phyloP scores from a whole-genome alignment of 192 early-diverging fungal genomes.

The Mortierella alpina region DNA sequence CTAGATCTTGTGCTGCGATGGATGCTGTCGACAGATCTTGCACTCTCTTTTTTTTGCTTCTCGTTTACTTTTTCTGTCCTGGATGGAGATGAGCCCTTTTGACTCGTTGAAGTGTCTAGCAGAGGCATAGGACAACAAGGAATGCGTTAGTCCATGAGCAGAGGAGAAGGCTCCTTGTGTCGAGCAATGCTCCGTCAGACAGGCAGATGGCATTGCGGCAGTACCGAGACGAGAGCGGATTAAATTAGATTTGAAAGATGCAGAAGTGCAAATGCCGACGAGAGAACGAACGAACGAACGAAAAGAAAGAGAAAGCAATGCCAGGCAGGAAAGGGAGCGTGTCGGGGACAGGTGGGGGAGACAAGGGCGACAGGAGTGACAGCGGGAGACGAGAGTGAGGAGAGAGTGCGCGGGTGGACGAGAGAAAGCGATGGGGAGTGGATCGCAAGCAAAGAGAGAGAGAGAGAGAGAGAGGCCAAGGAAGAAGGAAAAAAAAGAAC shows the following conservation, averaged over 20 bases:
- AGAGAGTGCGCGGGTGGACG: neutral
- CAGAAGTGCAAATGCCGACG: neutral
- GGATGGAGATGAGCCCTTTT: too few relatives aligned
- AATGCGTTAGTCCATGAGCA: too few relatives aligned
- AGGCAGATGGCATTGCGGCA: neutral
- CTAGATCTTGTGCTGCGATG: neutral
- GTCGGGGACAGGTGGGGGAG: neutral
- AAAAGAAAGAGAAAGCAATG: neutral
- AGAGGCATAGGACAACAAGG: too few relatives aligned
- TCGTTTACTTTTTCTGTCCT: too few relatives aligned
- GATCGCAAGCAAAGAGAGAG: neutral
- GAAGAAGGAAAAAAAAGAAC: neutral
- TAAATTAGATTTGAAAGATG: slow-evolving; percentile 1
- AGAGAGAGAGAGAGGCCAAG: neutral
- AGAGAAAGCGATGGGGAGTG: neutral
- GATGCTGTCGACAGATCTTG: neutral
- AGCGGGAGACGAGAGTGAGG: neutral
- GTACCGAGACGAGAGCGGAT: neutral
- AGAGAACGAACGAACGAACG: slow-evolving; percentile 7
- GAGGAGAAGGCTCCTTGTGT: too few relatives aligned
- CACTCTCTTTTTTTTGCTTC: too few relatives aligned
- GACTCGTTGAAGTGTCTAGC: too few relatives aligned
- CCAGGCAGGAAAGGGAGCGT: neutral
- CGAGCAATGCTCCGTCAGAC: neutral
- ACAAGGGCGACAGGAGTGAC: neutral